Evolutionary conservation across 2,329 filamentous ascomycete genomes (phyloP), one percentile per base, ranked within the genome.

Genomic region (Blumeriella jaapii): DNA sequence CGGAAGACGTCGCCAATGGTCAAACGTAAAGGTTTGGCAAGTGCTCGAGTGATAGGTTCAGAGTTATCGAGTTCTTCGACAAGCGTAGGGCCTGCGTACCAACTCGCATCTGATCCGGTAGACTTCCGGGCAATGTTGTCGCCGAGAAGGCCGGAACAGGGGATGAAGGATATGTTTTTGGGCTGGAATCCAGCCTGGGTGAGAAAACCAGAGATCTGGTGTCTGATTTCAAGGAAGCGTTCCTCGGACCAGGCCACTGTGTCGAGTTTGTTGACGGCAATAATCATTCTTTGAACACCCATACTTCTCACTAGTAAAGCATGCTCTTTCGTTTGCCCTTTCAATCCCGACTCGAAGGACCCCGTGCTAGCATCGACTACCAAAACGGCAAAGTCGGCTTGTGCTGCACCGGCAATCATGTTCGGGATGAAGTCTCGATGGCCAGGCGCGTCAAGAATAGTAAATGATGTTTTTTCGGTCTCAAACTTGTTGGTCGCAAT

Each of bases 391-490:
- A 96, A 91, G 56, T 98, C 91, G 7, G 91, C 93, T 59, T 95
- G 89, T 40, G 83, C 91, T 3, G 89, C 86, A 10, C 91, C 91
- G 2, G 89, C 89, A 56, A 98, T 95, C 91, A 98, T 98, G 58
- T 95, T 98, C 1, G 91, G 91, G 13, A 98, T 86, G 55, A 96
- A 98, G 56, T 98, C 91, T 41, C 78, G 74, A 59, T 98, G 91
- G 0, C 91, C 91, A 0, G 91, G 91, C 0, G 91, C 89, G 56
- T 98, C 91, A 4, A 98, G 68, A 29, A 98, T 94, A 1, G 91
- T 96, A 54, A 96, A 96, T 8, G 71, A 72, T 0, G 85, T 91
- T 33, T 71, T 80, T 1, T 83, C 77, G 0, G 93, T 98, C 55
- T 93, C 83, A 54, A 98, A 98, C 45, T 86, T 78, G 55, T 93